Evolutionary conservation across 225 moss, liverwort and hornwort species (phyloP).

Genomic region (Marchantia polymorpha): DNA sequence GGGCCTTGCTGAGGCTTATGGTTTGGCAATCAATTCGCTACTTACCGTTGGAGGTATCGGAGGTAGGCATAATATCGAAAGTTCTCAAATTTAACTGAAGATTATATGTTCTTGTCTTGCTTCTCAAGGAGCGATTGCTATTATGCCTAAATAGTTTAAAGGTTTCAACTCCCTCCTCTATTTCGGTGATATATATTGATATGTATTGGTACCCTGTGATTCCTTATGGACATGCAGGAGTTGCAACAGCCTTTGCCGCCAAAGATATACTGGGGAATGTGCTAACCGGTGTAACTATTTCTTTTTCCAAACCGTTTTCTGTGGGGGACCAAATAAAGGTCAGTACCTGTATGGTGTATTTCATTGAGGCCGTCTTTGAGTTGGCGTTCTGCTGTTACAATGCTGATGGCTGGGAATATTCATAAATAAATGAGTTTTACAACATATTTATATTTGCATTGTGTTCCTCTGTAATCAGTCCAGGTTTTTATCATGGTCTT

Average conservation of each 20-base stretch:
- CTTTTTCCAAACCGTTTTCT: slow-evolving; percentile 73
- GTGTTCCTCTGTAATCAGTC: too few relatives aligned
- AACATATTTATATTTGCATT: too few relatives aligned
- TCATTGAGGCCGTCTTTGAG: too few relatives aligned
- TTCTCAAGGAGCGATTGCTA: not conserved
- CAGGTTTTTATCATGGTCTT: too few relatives aligned
- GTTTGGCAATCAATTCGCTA: slow-evolving; percentile 74
- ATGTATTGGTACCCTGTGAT: not conserved
- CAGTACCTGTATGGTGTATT: not conserved
- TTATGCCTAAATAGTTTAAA: not conserved
- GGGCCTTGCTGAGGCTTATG: slow-evolving; percentile 75
- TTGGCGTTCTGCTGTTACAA: too few relatives aligned
- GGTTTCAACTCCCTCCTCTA: not conserved
- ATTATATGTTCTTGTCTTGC: not conserved
- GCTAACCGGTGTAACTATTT: slow-evolving; percentile 68
- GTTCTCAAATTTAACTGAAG: not conserved
- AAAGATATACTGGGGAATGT: slow-evolving; percentile 84
- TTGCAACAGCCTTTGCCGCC: slow-evolving; percentile 95
- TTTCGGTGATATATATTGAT: not conserved
- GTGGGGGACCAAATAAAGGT: slow-evolving; percentile 74
- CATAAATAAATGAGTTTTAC: too few relatives aligned
- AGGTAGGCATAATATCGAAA: slow-evolving; percentile 37
- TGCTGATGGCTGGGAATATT: too few relatives aligned
- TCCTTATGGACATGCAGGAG: slow-evolving; percentile 45
- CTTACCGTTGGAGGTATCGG: slow-evolving; percentile 88